Evolutionary conservation across 176 grass and related monocot genomes (phyloP).

Genomic region (Luzula sylvatica): DNA sequence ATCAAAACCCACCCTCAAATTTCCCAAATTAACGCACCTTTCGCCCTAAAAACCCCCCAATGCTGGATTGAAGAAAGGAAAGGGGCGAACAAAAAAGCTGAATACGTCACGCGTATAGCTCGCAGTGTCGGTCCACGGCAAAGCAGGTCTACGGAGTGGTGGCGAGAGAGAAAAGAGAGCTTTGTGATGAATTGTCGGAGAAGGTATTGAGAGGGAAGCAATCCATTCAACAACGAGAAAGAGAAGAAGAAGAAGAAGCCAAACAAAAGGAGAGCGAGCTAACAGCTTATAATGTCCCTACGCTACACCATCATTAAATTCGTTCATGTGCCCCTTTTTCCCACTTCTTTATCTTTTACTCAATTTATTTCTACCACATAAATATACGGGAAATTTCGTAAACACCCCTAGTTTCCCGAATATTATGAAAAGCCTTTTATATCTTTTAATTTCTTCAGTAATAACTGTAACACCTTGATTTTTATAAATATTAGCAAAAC

Average conservation of each 20-base stretch:
- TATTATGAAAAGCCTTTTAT: no score
- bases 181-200: conserved; percentile 8
- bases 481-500: no score
- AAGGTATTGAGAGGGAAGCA: conserved; percentile 17
- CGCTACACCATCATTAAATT: conserved; percentile 12
- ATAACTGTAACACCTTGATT: no score
- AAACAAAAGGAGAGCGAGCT: conserved; percentile 1
- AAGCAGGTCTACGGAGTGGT: not conserved
- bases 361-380: not conserved
- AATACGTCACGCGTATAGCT: not conserved
- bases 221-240: conserved; percentile 27
- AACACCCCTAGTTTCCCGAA: not conserved
- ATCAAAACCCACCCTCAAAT: not conserved
- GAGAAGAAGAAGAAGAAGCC: not conserved
- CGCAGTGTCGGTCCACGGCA: not conserved
- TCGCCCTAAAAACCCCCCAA: no score
- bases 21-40: not conserved
- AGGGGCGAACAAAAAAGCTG: not conserved
- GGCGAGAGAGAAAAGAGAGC: not conserved
- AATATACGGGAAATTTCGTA: not conserved
- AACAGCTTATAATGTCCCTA: not conserved
- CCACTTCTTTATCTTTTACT: not conserved
- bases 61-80: not conserved
- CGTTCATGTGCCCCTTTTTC: not conserved
- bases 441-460: no score